Percentiles rank a stretch among this genome's conserved stretches.
Conservation (phyloP, 2,329 filamentous ascomycete species). For the Exophiala mesophila region DNA sequence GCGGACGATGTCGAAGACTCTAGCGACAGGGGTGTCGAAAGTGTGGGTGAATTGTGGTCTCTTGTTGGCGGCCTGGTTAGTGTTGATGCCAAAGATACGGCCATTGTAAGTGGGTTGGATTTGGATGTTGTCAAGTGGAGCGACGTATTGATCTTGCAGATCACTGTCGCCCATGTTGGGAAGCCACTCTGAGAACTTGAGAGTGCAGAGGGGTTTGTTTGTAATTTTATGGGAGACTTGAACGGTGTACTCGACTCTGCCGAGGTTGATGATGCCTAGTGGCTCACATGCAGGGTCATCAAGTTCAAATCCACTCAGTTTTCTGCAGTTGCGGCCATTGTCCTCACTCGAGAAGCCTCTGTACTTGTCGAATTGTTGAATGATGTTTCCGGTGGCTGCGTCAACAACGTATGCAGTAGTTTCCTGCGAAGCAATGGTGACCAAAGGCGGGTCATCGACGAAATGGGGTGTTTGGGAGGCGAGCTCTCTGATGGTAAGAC, state of each 20-base stretch:
- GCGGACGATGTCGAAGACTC: constrained; percentile 82
- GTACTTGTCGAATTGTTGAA: constrained; percentile 70
- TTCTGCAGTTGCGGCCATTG: constrained; percentile 64
- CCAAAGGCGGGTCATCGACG: constrained; percentile 68
- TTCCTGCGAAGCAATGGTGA: constrained; percentile 88
- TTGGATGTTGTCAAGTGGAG: constrained; percentile 80
- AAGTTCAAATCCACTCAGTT: constrained; percentile 56
- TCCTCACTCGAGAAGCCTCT: constrained; percentile 16
- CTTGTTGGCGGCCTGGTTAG: constrained; percentile 46
- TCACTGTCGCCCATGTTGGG: constrained; percentile 89
- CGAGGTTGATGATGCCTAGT: constrained; percentile 74
- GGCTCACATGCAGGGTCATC: constrained; percentile 70
- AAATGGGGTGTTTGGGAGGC: constrained; percentile 76
- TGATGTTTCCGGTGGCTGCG: constrained; percentile 72
- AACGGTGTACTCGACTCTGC: constrained; percentile 84
- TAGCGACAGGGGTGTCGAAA: constrained; percentile 71
- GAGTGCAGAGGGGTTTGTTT: constrained; percentile 73
- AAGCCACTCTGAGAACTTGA: constrained; percentile 91
- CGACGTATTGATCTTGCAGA: constrained; percentile 73
- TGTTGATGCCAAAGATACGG: constrained; percentile 73
- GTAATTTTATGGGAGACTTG: constrained; percentile 71
- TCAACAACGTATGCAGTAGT: constrained; percentile 86
- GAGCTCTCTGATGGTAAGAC: constrained; percentile 63
- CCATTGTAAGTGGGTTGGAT: constrained; percentile 85
- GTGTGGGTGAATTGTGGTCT: constrained; percentile 57